Evolutionary conservation across 2,329 filamentous ascomycete species (phyloP).

Genomic region (Talaromyces sp.): DNA sequence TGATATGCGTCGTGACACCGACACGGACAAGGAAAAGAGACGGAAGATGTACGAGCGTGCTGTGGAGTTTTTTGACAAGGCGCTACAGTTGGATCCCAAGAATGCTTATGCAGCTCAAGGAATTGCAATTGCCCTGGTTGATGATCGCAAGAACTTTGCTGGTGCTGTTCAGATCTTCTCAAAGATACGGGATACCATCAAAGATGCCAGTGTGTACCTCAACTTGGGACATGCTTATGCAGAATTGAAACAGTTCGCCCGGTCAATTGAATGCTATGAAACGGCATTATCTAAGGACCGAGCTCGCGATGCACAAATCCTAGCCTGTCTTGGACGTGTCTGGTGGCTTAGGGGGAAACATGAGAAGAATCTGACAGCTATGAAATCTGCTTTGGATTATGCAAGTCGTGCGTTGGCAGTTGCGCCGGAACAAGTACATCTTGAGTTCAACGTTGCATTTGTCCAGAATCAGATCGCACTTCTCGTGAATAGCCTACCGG

Average conservation of each 20-base stretch:
- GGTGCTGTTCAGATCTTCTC: slow-evolving; percentile 80
- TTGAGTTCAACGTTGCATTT: slow-evolving; percentile 97
- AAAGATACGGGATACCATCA: slow-evolving; percentile 83
- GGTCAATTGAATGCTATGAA: slow-evolving; percentile 93
- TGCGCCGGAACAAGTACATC: slow-evolving; percentile 78
- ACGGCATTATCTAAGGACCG: slow-evolving; percentile 72
- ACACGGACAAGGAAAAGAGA: slow-evolving; percentile 85
- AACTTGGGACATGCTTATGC: slow-evolving; percentile 92
- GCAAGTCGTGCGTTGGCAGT: slow-evolving; percentile 65
- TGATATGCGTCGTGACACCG: slow-evolving; percentile 89
- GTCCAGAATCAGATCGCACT: slow-evolving; percentile 92
- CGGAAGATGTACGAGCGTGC: slow-evolving; percentile 82
- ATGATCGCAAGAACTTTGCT: slow-evolving; percentile 86
- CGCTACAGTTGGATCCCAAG: slow-evolving; percentile 84
- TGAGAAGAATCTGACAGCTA: slow-evolving; percentile 57
- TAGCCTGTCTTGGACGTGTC: slow-evolving; percentile 80
- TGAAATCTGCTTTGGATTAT: slow-evolving; percentile 61
- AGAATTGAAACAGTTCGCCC: slow-evolving; percentile 82
- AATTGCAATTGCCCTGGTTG: slow-evolving; percentile 85
- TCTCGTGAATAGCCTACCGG: slow-evolving; percentile 66
- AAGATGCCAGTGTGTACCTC: slow-evolving; percentile 80
- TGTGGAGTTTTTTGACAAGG: slow-evolving; percentile 98
- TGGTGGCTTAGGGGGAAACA: slow-evolving; percentile 77
- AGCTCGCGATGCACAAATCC: slow-evolving; percentile 69
- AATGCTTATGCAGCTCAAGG: slow-evolving; percentile 97